phyloP scores from a whole-genome alignment of 345 rosid species.

The Erodium maritimum region DNA sequence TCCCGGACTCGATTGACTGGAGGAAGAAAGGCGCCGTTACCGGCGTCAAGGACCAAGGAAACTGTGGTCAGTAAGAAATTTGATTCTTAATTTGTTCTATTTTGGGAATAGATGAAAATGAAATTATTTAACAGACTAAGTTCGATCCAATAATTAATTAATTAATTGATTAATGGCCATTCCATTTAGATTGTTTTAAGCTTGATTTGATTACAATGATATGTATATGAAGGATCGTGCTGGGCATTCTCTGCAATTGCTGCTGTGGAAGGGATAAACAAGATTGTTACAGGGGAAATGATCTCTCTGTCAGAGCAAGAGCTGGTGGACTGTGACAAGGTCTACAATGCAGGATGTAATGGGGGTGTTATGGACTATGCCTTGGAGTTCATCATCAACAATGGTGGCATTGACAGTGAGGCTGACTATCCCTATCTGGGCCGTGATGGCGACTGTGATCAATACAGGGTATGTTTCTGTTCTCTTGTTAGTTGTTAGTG shows the following conservation, averaged over 20 bases:
- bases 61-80: slow-evolving; percentile 69
- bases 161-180: no score
- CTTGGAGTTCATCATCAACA: slow-evolving; percentile 70
- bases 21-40: slow-evolving; percentile 65
- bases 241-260: slow-evolving; percentile 92
- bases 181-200: no score
- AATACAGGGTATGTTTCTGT: slow-evolving; percentile 41
- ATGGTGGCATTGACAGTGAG: slow-evolving; percentile 75
- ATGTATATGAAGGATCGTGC: slow-evolving; percentile 59
- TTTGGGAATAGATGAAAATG: no score
- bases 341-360: slow-evolving; percentile 71
- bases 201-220: no score
- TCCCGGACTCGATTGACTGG: slow-evolving; percentile 77
- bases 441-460: slow-evolving; percentile 49
- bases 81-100: no score
- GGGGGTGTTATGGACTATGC: slow-evolving; percentile 94
- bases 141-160: no score
- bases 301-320: slow-evolving; percentile 78
- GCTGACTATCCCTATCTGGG: slow-evolving; percentile 71
- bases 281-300: slow-evolving; percentile 64
- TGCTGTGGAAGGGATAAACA: slow-evolving; percentile 81
- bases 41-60: slow-evolving; percentile 75
- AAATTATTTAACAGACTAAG: no score
- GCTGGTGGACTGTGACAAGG: slow-evolving; percentile 72
- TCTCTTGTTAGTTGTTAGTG: neutral